phyloP scores from a whole-genome alignment of 192 early-diverging fungal species.

The Entrophospora sp. region DNA sequence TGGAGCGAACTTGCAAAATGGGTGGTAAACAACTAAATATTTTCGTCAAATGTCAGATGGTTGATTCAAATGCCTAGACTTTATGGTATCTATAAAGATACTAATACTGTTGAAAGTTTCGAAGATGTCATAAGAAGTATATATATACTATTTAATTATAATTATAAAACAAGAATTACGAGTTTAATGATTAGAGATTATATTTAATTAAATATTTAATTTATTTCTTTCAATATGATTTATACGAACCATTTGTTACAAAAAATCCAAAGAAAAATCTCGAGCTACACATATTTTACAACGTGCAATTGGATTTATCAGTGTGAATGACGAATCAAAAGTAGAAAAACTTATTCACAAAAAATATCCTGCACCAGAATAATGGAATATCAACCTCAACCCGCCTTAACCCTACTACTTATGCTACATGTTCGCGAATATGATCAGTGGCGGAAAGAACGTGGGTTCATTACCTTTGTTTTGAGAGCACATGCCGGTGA shows the following conservation, averaged over 20 bases:
- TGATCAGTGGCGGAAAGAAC: conserved; percentile 59
- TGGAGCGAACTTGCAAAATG: conserved; percentile 94
- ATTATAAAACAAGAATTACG: no score
- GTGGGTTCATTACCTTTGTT: conserved; percentile 88
- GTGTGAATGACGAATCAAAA: conserved; percentile 91
- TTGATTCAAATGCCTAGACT: conserved; percentile 87
- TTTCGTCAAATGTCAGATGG: conserved; percentile 92
- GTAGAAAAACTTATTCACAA: conserved; percentile 71
- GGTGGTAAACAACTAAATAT: conserved; percentile 85
- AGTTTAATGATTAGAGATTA: no score
- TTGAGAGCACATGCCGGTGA: conserved; percentile 90
- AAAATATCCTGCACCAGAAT: conserved; percentile 64
- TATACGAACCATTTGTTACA: conserved; percentile 86
- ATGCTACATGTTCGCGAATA: conserved; percentile 87
- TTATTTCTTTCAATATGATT: no score
- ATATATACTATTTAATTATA: conserved; percentile 17
- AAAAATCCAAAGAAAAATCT: conserved; percentile 77
- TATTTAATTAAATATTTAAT: no score
- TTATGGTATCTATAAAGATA: conserved; percentile 77
- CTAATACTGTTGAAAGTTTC: conserved; percentile 55
- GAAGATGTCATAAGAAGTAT: conserved; percentile 67
- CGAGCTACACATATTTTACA: conserved; percentile 89
- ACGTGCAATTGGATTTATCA: conserved; percentile 88
- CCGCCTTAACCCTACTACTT: conserved; percentile 93
- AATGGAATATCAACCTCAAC: conserved; percentile 54